Base-by-base conservation (phyloP, 306 rosid genomes). In the Abrus pulchellus region DNA sequence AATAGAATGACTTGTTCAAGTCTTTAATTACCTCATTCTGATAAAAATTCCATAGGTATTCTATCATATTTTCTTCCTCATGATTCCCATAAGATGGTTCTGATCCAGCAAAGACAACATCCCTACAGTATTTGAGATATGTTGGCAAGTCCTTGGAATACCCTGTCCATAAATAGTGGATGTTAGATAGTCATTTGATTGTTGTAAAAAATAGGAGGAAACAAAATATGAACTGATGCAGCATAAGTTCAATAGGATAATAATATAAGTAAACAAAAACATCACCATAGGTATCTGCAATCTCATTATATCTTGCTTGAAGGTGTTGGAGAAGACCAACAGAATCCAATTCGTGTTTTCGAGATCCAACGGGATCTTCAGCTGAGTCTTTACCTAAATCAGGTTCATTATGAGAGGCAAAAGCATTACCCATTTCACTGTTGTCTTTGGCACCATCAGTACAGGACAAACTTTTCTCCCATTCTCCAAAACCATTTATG, bases 121-220 rank as follows among this genome's bases (percentile, higher is more conserved):
- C 94, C 87, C 86, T 91, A 74, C 94, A 94, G 87, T 85, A 88
- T 69, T 84, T 89, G 72, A 94, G 97, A 90, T 92, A 94, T 7
- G 92, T 72, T 12, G 90, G 75, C 45, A 94, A 83, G 90, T 93
- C 95, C 82, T 92, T 90, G 9, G 92, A 87, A 80, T 87, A 89
- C 61, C 82, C 97, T 94, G 93, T 79, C 61, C 78, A 76, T 8
- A 83, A 63, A 76, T 61, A 53, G 36, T 50, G 53, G 54, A 67
- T 53, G 44, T 67, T 59, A 71, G 79, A 34, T n/a, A 33, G 53
- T 59, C 6, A 30, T 14, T 66, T 49, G 14, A 41, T 41, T 45
- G 53, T 52, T 49, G 72, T 9, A n/a, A 30, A 27, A 45, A 60
- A 66, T 38, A 34, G 53, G 56, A 63, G 43, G 20, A 74, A 30